Evolutionary conservation across 192 early-diverging fungal species (phyloP).

Genomic region (Rhizophagus prolifer): DNA sequence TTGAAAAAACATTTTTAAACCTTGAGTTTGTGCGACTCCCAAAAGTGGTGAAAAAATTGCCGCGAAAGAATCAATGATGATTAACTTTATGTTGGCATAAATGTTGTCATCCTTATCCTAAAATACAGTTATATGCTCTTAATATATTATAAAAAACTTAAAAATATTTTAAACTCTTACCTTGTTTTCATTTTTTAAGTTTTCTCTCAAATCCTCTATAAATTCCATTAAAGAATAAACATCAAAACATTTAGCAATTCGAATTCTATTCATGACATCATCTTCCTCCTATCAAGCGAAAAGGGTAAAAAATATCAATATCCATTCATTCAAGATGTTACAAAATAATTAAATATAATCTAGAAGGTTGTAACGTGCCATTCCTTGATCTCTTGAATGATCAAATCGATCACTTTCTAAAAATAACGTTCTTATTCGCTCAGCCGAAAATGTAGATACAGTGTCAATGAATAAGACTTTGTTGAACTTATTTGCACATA

Average conservation of each 20-base stretch:
- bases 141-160: not conserved
- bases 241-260: conserved; percentile 2
- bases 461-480: conserved; percentile 30
- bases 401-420: conserved; percentile 12
- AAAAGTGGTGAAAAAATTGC: conserved; percentile 8
- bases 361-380: not conserved
- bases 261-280: not conserved
- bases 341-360: not conserved
- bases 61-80: conserved; percentile 9
- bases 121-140: not conserved
- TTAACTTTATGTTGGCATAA: conserved; percentile 17
- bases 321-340: not conserved
- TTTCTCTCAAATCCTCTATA: not conserved
- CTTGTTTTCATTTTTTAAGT: not conserved
- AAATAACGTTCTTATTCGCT: not conserved
- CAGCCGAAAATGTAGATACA: not conserved
- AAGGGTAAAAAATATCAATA: not conserved
- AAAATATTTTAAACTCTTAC: not conserved
- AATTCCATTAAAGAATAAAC: not conserved
- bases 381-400: not conserved
- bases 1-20: not conserved
- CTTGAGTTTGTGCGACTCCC: not conserved
- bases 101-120: not conserved
- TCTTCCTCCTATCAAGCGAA: not conserved
- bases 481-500: not conserved